Conservation (phyloP, 352 stramenopile species). For the Pythium rishiriense region DNA sequence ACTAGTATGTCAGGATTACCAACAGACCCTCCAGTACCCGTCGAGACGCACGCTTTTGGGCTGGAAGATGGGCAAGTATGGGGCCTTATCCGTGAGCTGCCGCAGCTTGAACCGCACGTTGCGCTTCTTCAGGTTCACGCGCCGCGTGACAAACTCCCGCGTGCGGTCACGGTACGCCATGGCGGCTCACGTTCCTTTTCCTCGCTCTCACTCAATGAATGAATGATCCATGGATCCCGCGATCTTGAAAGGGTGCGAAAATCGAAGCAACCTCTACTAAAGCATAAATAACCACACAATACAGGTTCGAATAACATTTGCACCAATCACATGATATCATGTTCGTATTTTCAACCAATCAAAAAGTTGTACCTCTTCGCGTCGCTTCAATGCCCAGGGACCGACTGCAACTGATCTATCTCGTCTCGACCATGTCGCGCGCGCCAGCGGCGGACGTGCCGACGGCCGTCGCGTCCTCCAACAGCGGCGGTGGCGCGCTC, state of each 20-base stretch:
- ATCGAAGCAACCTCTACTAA: slow-evolving; percentile 27
- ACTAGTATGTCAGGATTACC: background rate
- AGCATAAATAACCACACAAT: slow-evolving; percentile 17
- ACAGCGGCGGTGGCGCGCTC: slow-evolving; percentile 27
- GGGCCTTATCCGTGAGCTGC: slow-evolving; percentile 38
- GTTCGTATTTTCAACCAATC: slow-evolving; percentile 4
- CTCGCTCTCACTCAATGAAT: background rate
- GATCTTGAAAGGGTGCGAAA: slow-evolving; percentile 53
- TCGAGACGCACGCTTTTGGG: slow-evolving; percentile 58
- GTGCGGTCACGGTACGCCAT: slow-evolving; percentile 75
- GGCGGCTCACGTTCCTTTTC: background rate
- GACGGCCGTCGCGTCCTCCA: background rate
- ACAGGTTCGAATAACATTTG: slow-evolving; percentile 1
- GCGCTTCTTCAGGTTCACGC: slow-evolving; percentile 49
- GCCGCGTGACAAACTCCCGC: slow-evolving; percentile 40
- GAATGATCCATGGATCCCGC: background rate
- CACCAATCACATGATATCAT: slow-evolving; percentile 10
- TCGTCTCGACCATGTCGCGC: background rate
- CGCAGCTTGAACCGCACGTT: slow-evolving; percentile 63
- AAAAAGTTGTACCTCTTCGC: background rate
- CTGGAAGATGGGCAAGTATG: slow-evolving; percentile 50
- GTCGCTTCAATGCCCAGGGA: slow-evolving; percentile 16
- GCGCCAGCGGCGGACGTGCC: background rate
- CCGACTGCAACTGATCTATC: no score
- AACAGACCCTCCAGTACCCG: no score